phyloP scores from a whole-genome alignment of 768 basidiomycete species.

The Tulasnella sp. region DNA sequence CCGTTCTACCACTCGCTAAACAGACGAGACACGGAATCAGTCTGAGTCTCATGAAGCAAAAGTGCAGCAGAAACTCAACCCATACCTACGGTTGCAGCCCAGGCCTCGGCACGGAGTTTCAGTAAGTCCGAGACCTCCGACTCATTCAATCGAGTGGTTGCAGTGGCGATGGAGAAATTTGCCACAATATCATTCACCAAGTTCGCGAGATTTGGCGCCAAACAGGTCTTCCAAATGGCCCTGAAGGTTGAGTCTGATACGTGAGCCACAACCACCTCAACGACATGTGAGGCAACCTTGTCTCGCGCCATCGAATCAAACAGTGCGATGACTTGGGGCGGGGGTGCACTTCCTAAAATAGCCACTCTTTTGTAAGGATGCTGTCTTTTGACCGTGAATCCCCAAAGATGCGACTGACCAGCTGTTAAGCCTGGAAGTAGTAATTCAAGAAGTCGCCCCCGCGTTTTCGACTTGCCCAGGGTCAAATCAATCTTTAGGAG shows the following conservation, averaged over 20 bases:
- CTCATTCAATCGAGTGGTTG: conserved; percentile 63
- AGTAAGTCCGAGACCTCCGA: conserved; percentile 60
- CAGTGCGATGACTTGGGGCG: conserved; percentile 32
- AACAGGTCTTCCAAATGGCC: conserved; percentile 76
- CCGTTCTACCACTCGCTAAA: conserved; percentile 53
- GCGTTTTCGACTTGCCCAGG: conserved; percentile 57
- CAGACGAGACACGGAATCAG: background rate
- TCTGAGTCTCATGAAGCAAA: background rate
- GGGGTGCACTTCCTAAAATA: background rate
- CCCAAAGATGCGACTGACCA: background rate
- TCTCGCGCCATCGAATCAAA: conserved; percentile 56
- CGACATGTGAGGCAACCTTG: conserved; percentile 82
- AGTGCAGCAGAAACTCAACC: background rate
- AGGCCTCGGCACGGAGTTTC: conserved; percentile 42
- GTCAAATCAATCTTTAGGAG: conserved; percentile 81
- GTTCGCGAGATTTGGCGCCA: conserved; percentile 67
- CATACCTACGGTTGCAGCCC: conserved; percentile 20
- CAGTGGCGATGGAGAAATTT: conserved; percentile 90
- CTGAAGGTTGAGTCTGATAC: conserved; percentile 65
- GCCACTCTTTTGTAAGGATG: background rate
- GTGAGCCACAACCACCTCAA: conserved; percentile 75
- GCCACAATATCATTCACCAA: conserved; percentile 87
- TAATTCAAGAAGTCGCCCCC: conserved; percentile 78
- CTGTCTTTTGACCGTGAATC: background rate
- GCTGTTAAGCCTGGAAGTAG: conserved; percentile 66